Base-by-base conservation (phyloP, 108 stramenopile species). In the Seminavis robusta region DNA sequence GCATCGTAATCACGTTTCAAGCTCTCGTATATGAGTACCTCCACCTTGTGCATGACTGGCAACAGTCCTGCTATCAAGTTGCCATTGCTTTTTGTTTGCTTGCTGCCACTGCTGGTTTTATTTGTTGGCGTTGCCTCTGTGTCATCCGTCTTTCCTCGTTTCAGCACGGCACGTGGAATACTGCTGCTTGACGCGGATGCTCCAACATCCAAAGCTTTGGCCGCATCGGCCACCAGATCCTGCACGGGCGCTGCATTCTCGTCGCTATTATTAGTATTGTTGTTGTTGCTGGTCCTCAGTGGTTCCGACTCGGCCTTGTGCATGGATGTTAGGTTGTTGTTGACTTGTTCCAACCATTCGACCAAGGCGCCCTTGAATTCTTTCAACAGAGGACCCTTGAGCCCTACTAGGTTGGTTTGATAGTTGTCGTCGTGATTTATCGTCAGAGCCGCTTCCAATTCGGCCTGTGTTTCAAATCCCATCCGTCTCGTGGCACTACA, bases 91-190 rank as follows among this genome's bases (percentile, higher is more conserved):
- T n/a, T n/a, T n/a, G n/a, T n/a, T n/a, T n/a, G n/a, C n/a, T n/a
- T n/a, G n/a, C n/a, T n/a, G 13, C 68, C 69, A 30, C 84, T 74
- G 49, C 77, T 83, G 67, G 85, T 88, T n/a, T 83, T 36, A 31
- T 61, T 47, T 8, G 67, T 47, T 1, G 77, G 77, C 5, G 76
- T n/a, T n/a, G n/a, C n/a, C n/a, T n/a, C n/a, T n/a, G n/a, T n/a
- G n/a, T n/a, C n/a, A n/a, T n/a, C n/a, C 31, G 10, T 24, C 24
- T 9, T 58, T 19, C 29, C 52, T 51, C 3, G 32, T 42, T 45
- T 34, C 25, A 33, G 39, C 28, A 34, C 3, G 3, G 20, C 51
- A 27, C 17, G 51, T 15, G 11, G 33, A 9, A 28, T 29, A 5
- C n/a, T 6, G 5, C 7, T 8, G 49, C 30, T 25, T 13, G 3